Percentiles rank a stretch among this genome's conserved stretches.
Conservation (phyloP, 805 yeast species). For the Lachancea sp. region DNA sequence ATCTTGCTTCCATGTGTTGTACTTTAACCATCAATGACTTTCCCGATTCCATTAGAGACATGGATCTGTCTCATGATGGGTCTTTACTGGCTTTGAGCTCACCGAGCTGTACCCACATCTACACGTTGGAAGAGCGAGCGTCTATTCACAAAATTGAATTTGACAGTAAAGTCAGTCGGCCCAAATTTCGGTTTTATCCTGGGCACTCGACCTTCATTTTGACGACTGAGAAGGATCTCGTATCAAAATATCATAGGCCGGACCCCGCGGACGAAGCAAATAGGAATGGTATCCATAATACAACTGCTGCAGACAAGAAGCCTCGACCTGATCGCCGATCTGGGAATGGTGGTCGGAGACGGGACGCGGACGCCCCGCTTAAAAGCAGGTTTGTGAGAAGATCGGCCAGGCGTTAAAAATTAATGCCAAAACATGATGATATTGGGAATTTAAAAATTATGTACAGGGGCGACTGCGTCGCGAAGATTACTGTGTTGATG, state of each 20-base stretch:
- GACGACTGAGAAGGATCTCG: conserved; percentile 17
- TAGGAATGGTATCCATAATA: too few relatives aligned
- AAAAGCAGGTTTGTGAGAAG: conserved; percentile 4
- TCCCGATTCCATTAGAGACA: conserved; percentile 14
- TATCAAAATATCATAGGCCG: conserved; percentile 11
- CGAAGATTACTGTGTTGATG: too few relatives aligned
- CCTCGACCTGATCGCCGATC: not conserved
- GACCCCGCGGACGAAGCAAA: not conserved
- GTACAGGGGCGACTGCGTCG: conserved; percentile 7
- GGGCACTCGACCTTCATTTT: conserved; percentile 20
- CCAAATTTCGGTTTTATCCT: conserved; percentile 21
- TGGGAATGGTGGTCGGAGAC: not conserved
- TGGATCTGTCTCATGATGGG: conserved; percentile 24
- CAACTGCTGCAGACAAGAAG: not conserved
- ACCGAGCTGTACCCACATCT: not conserved
- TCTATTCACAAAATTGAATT: not conserved
- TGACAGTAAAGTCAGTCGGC: not conserved
- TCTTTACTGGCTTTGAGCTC: conserved; percentile 15
- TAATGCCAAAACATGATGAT: not conserved
- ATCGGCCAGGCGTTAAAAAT: conserved; percentile 1
- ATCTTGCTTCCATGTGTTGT: conserved; percentile 16
- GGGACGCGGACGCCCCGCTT: conserved; percentile 3
- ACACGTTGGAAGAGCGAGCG: not conserved
- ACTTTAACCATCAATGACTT: conserved; percentile 13
- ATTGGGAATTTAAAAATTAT: conserved; percentile 1